Evolutionary conservation across 1,284 basidiomycete species (phyloP), one percentile per base, ranked within the genome.

Genomic region (Paramarasmius palmivorus): DNA sequence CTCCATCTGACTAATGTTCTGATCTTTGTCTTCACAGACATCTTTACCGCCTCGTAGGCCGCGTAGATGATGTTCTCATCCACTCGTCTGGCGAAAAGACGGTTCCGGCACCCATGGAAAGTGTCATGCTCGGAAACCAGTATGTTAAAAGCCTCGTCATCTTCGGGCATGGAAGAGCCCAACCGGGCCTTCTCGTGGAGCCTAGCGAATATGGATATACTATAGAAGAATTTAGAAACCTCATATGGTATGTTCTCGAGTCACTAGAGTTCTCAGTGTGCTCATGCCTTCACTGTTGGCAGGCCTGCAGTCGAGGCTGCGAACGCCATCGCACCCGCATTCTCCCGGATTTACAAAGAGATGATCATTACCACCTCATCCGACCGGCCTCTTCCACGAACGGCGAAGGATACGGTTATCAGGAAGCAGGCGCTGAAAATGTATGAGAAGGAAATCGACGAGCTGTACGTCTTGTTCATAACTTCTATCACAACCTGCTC

Each of bases 1-100:
- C 44, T 8, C 7, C n/a, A n/a, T n/a, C n/a, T n/a, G n/a, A n/a
- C 25, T 29, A 4, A 32, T 29, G 25, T 5, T 29, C 2, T 58
- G 22, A 64, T 71, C 19, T 68, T 68, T 1, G 51, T 57, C 70
- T 12, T 53, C 72, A 20, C 62, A 68, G 40, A 7, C 10, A 12
- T 26, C 37, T 12, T n/a, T 25, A 0, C 34, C 17, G 15, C 6
- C 8, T 36, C 36, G 50, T 61, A 34, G 60, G 60, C 2, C 56
- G 63, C 1, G n/a, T 53, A 15, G 58, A 64, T 45, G 60, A 63
- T 29, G 59, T 58, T 10, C 56, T 64, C n/a, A 46, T 60, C 20
- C 63, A 54, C 38, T 46, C 54, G 5, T 53, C 54, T n/a, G 61
- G 61, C 7, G 60, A 63, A 41, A 64, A 61, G 49, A 58, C 56